Base-by-base conservation (phyloP, 176 grass and related monocot species). In the Lolium perenne region DNA sequence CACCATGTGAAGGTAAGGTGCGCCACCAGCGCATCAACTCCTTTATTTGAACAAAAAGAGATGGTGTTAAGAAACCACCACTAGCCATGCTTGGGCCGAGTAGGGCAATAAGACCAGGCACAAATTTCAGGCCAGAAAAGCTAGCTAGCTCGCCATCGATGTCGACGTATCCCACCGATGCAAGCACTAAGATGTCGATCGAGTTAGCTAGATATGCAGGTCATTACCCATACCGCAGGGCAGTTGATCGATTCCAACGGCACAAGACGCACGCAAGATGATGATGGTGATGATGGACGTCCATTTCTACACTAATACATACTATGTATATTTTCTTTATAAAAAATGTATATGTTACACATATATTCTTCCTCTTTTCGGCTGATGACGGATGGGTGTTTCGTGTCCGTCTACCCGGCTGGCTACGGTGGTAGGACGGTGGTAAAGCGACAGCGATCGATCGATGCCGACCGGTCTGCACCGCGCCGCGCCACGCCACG, bases 361-460 rank as follows among this genome's bases (percentile, higher is more conserved):
- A 12, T 26, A 74, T 74, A n/a, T 74, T 74, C 21, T 50, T 74
- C 21, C 45, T 25, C 45, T 29, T 26, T 53, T 35, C 3, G 48
- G 48, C 5, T 56, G 61, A 64, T 32, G 21, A 64, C 45, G 60
- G 43, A 76, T 80, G 41, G 60, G 58, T 20, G 43, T 35, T 55
- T 55, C 75, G 75, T 77, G 75, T 57, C 25, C 38, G 35, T 40
- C 9, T 47, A 64, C 22, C 68, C 11, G 20, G 40, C 68, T 6
- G 5, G 20, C 60, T 11, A 15, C 46, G 46, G 45, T 29, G 72
- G 51, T 51, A 48, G 73, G 73, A 51, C 73, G 73, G 73, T 76
- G 73, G 48, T 54, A 76, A 76, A 76, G 73, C 48, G 73, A 54
- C 29, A 76, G 73, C 25, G 73, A 76, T 76, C 73, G 73, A 53